phyloP scores from a whole-genome alignment of 2,329 filamentous ascomycete genomes.

The Aspergillus brasiliensis region DNA sequence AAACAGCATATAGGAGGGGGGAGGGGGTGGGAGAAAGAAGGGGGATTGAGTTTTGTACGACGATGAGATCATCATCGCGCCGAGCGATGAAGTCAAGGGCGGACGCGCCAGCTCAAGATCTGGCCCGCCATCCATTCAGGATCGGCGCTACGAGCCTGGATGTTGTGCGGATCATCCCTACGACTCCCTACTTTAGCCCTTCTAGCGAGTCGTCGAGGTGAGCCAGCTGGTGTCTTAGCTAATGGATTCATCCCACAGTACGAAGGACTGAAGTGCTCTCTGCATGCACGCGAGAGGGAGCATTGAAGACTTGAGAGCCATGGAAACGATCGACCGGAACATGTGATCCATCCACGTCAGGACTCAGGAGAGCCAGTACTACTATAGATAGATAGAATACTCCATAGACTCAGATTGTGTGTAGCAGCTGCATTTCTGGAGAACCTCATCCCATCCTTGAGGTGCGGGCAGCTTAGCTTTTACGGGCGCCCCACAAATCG shows the following conservation, averaged over 20 bases:
- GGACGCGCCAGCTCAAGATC: neutral
- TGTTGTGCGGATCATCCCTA: neutral
- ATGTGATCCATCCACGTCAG: slow-evolving; percentile 2
- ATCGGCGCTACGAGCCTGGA: neutral
- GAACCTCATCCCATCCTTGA: too few relatives aligned
- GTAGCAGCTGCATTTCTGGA: too few relatives aligned
- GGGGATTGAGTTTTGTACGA: neutral
- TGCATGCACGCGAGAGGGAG: neutral
- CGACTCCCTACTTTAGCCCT: neutral
- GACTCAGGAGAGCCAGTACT: too few relatives aligned
- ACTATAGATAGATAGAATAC: too few relatives aligned
- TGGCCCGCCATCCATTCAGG: neutral
- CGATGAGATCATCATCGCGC: neutral
- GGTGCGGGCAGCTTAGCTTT: too few relatives aligned
- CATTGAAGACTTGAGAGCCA: neutral
- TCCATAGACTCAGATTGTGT: too few relatives aligned
- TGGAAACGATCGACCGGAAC: neutral
- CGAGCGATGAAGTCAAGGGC: neutral
- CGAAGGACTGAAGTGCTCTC: too few relatives aligned
- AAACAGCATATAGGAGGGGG: neutral
- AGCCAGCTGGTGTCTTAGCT: too few relatives aligned
- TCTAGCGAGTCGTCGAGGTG: too few relatives aligned
- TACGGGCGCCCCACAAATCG: too few relatives aligned
- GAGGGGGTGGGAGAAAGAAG: neutral
- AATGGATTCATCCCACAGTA: too few relatives aligned